Evolutionary conservation across 768 basidiomycete species (phyloP).

Genomic region (Tylopilus plumbeoviolaceoides): DNA sequence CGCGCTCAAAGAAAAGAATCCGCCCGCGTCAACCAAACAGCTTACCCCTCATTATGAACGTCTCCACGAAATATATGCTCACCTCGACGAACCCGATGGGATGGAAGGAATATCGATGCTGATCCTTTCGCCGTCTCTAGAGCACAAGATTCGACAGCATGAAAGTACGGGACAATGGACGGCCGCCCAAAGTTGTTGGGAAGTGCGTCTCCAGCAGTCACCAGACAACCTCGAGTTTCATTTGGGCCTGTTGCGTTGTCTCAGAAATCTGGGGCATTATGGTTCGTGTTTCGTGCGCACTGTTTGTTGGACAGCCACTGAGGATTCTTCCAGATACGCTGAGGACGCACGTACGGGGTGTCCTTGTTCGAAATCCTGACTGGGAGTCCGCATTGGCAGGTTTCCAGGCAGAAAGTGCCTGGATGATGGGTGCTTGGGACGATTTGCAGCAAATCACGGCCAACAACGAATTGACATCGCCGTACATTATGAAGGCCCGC

Average conservation of each 20-base stretch:
- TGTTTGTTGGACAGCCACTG: background rate
- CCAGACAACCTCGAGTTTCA: slow-evolving; percentile 90
- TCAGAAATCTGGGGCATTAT: slow-evolving; percentile 94
- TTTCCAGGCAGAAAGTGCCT: slow-evolving; percentile 90
- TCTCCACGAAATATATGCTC: slow-evolving; percentile 92
- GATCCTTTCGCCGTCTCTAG: slow-evolving; percentile 83
- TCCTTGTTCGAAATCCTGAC: slow-evolving; percentile 77
- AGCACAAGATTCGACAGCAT: slow-evolving; percentile 96
- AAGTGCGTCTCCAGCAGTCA: slow-evolving; percentile 84
- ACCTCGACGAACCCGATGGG: slow-evolving; percentile 96
- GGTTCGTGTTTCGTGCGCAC: slow-evolving; percentile 50
- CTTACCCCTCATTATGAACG: slow-evolving; percentile 64
- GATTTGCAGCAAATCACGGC: slow-evolving; percentile 65
- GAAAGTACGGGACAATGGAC: slow-evolving; percentile 98
- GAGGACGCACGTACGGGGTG: slow-evolving; percentile 89
- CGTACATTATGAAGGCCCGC: slow-evolving; percentile 71
- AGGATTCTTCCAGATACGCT: slow-evolving; percentile 64
- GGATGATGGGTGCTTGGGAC: slow-evolving; percentile 94
- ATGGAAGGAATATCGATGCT: slow-evolving; percentile 96
- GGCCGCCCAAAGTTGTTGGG: slow-evolving; percentile 99
- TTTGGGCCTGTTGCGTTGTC: slow-evolving; percentile 83
- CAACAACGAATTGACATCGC: slow-evolving; percentile 44
- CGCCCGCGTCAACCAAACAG: slow-evolving; percentile 44
- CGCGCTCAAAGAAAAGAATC: slow-evolving; percentile 39
- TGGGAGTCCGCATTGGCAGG: slow-evolving; percentile 77